phyloP scores from a whole-genome alignment of 345 rosid genomes.

The Bruguiera sexangula region DNA sequence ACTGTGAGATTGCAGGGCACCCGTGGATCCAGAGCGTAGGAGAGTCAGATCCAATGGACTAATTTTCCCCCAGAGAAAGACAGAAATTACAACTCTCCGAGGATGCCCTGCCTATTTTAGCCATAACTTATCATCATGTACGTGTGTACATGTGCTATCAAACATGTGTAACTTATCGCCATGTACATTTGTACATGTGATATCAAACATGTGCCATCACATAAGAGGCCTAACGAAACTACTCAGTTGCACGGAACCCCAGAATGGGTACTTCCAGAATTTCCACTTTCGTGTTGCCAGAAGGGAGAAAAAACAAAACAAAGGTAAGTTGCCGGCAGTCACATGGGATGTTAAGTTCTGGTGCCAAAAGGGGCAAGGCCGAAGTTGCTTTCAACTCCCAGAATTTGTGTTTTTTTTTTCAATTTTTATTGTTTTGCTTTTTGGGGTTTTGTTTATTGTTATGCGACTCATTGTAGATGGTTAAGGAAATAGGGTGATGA shows the following conservation, averaged over 20 bases:
- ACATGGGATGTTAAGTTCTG: conserved; percentile 20
- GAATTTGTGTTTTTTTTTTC: not conserved
- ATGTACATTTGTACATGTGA: conserved; percentile 4
- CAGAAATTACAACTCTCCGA: not conserved
- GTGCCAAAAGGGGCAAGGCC: not conserved
- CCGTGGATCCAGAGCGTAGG: conserved; percentile 23
- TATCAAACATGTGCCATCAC: conserved; percentile 1
- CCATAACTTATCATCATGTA: conserved; percentile 10
- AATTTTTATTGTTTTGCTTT: not conserved
- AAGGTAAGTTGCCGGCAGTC: conserved; percentile 1
- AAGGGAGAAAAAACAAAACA: not conserved
- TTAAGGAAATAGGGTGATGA: too few relatives aligned
- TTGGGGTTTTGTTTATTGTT: not conserved
- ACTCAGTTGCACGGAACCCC: not conserved
- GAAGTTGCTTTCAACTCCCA: not conserved
- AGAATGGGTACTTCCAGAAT: conserved; percentile 15
- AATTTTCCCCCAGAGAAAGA: conserved; percentile 4
- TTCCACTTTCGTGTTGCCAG: conserved; percentile 7
- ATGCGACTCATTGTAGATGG: too few relatives aligned
- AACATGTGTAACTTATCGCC: conserved; percentile 10
- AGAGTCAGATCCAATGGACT: conserved; percentile 17
- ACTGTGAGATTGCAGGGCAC: conserved; percentile 15
- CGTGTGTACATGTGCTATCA: conserved; percentile 11
- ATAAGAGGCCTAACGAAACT: not conserved
- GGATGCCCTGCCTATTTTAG: not conserved